Evolutionary conservation across 1,284 basidiomycete species (phyloP).

Genomic region (Schizophyllum commune): DNA sequence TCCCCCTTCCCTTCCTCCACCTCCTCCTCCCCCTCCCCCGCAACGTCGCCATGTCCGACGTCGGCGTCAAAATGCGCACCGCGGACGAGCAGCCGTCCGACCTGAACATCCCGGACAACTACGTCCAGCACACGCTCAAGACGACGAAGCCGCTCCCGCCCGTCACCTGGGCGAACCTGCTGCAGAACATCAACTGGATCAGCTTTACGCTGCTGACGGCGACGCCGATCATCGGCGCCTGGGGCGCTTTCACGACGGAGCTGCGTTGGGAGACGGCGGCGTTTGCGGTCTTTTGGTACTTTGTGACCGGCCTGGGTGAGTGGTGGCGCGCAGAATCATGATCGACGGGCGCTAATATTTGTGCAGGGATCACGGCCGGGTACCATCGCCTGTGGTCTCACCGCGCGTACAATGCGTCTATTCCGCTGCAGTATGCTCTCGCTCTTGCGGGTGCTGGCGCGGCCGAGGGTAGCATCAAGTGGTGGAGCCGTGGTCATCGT

Average conservation of each 20-base stretch:
- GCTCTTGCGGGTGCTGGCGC: constrained; percentile 79
- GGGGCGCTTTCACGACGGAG: neutral
- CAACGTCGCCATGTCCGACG: neutral
- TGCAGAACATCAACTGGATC: constrained; percentile 71
- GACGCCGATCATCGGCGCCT: constrained; percentile 62
- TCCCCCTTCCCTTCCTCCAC: neutral
- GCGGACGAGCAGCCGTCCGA: constrained; percentile 42
- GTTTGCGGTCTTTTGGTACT: neutral
- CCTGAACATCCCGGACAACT: constrained; percentile 80
- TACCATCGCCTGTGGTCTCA: constrained; percentile 95
- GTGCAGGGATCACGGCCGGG: constrained; percentile 59
- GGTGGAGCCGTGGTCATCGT: constrained; percentile 93
- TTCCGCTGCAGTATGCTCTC: constrained; percentile 72
- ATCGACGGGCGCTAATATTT: neutral
- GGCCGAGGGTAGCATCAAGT: constrained; percentile 86
- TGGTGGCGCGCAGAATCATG: neutral
- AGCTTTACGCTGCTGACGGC: constrained; percentile 56
- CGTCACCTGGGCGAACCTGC: constrained; percentile 60
- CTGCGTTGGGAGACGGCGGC: neutral
- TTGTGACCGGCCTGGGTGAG: neutral
- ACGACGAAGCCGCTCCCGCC: constrained; percentile 73
- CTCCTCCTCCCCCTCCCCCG: neutral
- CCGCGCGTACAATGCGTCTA: constrained; percentile 83
- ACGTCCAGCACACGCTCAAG: constrained; percentile 79
- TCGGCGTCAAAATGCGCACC: constrained; percentile 6